A percentile compares a stretch with the other conserved stretches of the same genome.
phyloP scores from a whole-genome alignment of 257 asterid species.

The Fraxinus quadrangulata region DNA sequence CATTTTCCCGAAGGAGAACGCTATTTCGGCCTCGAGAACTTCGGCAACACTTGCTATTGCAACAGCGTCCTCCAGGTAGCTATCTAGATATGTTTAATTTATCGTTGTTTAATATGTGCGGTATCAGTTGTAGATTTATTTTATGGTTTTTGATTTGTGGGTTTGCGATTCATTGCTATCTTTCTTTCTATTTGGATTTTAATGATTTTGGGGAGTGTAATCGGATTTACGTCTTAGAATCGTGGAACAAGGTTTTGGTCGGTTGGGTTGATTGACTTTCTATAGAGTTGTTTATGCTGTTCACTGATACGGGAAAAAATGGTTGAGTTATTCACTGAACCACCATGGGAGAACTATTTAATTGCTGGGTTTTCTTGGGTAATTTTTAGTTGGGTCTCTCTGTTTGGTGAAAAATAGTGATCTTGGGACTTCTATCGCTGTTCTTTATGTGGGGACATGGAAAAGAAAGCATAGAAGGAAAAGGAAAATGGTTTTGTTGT shows the following conservation, averaged over 20 bases:
- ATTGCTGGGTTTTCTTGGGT: not conserved
- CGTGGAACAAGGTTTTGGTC: not conserved
- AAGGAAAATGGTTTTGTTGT: not conserved
- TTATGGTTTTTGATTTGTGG: conserved; percentile 12
- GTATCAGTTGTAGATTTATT: not conserved
- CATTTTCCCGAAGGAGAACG: conserved; percentile 80
- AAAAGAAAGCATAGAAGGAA: not conserved
- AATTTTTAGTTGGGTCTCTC: not conserved
- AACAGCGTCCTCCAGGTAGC: conserved; percentile 68
- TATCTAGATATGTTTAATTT: not conserved
- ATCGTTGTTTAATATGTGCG: not conserved
- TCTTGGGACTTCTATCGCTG: not conserved
- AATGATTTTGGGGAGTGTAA: not conserved
- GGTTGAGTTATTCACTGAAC: not conserved
- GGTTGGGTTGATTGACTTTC: not conserved
- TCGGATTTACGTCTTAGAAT: not conserved
- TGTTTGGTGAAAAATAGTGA: not conserved
- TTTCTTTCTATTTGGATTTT: not conserved
- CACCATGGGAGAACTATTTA: not conserved
- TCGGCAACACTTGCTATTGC: conserved; percentile 75
- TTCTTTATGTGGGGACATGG: conserved; percentile 5
- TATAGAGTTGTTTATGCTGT: not conserved
- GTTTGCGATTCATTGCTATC: not conserved
- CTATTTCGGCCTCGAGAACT: conserved; percentile 73
- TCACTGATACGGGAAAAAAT: not conserved